Evolutionary conservation across 1,284 basidiomycete species (phyloP), one percentile per base, ranked within the genome.

Genomic region (Trichosporon sp.): DNA sequence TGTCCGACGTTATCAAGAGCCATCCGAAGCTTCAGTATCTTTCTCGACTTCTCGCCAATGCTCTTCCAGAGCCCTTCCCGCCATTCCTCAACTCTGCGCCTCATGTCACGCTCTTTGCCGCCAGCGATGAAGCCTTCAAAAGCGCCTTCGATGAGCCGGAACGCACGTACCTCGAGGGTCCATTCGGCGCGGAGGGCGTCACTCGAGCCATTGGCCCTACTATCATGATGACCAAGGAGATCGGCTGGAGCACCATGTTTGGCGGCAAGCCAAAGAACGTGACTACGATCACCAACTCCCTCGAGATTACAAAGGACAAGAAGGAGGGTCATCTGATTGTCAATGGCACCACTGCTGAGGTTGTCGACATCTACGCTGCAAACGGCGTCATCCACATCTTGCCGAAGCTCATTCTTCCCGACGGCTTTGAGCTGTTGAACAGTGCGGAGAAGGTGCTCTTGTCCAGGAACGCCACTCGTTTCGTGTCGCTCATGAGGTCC

Each of bases 321-420:
- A 80, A 54, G 49, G 27, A 54, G 10, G 74, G 78, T 8, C 84
- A 84, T 65, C 84, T 87, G 29, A 83, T 77, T 25, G 83, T 95
- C 40, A 89, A 89, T 56, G 83, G 84, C 27, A 87, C 90, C 1
- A 80, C 65, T 0, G 72, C 93, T 29, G 74, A 87, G 8, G 82
- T 87, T 16, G 85, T 87, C 4, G 93, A 97, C 74, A 87, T 95
- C 52, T 92, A 94, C 70, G 92, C 92, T 2, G 88, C 90, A n/a
- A 97, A 97, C 70, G 94, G 94, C 57, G 96, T 98, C 46, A 78
- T 98, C 21, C 96, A 99, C 78, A 85, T 94, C 52, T 85, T 99
- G 44, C 90, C 90, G 9, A 85, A 86, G 13, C 85, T 99, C 23
- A 86, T 99, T 13, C 78, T 96, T 13, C 91, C 93, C 1, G 84